phyloP scores from a whole-genome alignment of 2,329 filamentous ascomycete species.

The Scedosporium dehoogii region DNA sequence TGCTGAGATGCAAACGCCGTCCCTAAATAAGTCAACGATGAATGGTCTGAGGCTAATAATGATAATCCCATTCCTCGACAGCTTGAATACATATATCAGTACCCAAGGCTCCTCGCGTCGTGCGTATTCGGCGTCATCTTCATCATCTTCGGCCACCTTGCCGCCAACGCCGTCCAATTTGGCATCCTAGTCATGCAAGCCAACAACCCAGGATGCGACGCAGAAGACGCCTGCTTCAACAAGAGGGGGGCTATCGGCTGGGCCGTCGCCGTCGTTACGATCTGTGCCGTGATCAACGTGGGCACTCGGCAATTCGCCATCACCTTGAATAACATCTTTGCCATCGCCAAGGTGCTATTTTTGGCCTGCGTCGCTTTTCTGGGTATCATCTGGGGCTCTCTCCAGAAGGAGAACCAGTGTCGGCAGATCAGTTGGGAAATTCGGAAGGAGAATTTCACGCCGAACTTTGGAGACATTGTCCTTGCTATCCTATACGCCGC shows the following conservation, averaged over 20 bases:
- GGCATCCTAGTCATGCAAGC: constrained; percentile 27
- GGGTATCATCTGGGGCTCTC: constrained; percentile 27
- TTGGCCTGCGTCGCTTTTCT: constrained; percentile 28
- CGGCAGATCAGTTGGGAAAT: constrained; percentile 10
- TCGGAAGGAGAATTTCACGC: constrained; percentile 12
- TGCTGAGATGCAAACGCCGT: no score
- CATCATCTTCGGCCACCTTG: constrained; percentile 36
- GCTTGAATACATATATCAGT: neutral
- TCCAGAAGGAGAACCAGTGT: constrained; percentile 16
- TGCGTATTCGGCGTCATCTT: constrained; percentile 35
- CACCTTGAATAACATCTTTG: constrained; percentile 37
- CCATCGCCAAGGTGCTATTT: constrained; percentile 31
- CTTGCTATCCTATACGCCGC: constrained; percentile 30
- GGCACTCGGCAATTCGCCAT: constrained; percentile 39
- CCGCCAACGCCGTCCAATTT: constrained; percentile 37
- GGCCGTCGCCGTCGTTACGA: constrained; percentile 31
- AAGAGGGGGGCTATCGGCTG: constrained; percentile 28
- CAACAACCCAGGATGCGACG: neutral
- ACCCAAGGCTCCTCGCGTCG: constrained; percentile 23
- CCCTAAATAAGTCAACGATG: no score
- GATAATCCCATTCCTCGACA: neutral
- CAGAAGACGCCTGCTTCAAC: constrained; percentile 13
- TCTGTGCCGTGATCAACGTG: constrained; percentile 37
- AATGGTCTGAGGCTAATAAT: no score
- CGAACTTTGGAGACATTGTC: constrained; percentile 27